phyloP scores from a whole-genome alignment of 2,329 filamentous ascomycete species.

The Paramyrothecium sp. region DNA sequence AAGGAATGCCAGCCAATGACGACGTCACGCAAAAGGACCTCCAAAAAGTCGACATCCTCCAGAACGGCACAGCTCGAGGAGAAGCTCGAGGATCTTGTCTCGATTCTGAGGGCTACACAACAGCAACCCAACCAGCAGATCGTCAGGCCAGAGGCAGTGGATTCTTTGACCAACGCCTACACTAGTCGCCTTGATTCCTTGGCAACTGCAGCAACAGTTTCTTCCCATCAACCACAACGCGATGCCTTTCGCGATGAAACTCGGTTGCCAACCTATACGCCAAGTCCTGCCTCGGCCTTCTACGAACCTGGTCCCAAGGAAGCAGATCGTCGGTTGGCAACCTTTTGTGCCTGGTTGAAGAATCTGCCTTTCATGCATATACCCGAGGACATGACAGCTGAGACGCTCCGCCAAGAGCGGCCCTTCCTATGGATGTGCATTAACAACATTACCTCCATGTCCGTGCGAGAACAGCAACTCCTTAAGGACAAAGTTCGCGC shows the following conservation, averaged over 20 bases:
- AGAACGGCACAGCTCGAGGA: conserved; percentile 47
- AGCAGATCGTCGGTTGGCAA: conserved; percentile 36
- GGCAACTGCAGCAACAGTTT: conserved; percentile 33
- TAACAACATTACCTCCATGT: conserved; percentile 42
- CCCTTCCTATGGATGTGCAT: conserved; percentile 53
- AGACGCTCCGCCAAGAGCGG: conserved; percentile 33
- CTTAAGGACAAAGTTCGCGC: conserved; percentile 40
- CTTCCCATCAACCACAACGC: conserved; percentile 14
- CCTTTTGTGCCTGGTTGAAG: conserved; percentile 39
- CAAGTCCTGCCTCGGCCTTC: conserved; percentile 6
- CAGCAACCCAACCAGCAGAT: conserved; percentile 11
- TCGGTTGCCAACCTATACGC: conserved; percentile 8
- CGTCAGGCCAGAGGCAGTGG: conserved; percentile 5
- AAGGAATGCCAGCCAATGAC: conserved; percentile 46
- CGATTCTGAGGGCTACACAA: conserved; percentile 37
- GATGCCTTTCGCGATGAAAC: conserved; percentile 1
- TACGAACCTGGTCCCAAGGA: conserved; percentile 30
- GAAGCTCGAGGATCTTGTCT: conserved; percentile 47
- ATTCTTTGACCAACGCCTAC: conserved; percentile 11
- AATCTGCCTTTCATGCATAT: conserved; percentile 46
- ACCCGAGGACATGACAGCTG: conserved; percentile 31
- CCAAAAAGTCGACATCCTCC: conserved; percentile 29
- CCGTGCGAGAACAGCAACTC: conserved; percentile 34
- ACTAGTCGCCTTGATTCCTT: conserved; percentile 33
- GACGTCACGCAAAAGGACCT: conserved; percentile 35